Base-by-base conservation (phyloP, 106 monocot species). In the Dendrobium officinale region DNA sequence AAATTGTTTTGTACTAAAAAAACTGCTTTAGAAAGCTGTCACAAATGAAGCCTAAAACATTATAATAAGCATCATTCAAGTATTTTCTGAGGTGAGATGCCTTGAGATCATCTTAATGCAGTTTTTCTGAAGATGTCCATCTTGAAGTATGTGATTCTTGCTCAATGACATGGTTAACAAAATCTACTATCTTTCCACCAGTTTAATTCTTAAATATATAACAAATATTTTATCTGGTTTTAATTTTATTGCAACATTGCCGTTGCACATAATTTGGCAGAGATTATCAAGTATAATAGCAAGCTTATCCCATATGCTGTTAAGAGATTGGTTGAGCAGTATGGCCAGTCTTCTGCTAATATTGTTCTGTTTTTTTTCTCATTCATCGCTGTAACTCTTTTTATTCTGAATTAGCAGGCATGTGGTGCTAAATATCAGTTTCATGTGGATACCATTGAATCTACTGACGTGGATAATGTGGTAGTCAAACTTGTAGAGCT, bases 381-480 rank as follows among this genome's bases (percentile, higher is more conserved):
- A 24, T 55, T 49, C 40, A 31, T 55, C 19, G 37, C 24, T 61
- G 42, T 40, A 72, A 37, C 29, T 1, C 41, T 70, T 24, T 27
- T 79, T 41, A 10, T 51, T 13, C 45, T 29, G 6, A 78, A 29
- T 82, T 45, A 58, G 75, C 84, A 99, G 99, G 89, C 95, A 8
- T 95, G 99, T 86, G 99, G 99, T 79, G 99, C 90, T 9, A 99
- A 81, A 72, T 93, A 95, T 87, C 80, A 91, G 56, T 88, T 99
- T 75, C 81, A 92, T 87, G 87, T 55, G 20, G 83, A 72, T 40
- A 87, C 85, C 37, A 68, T 99, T 64, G 90, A 91, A 59, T 93
- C 95, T 80, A 87, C 77, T 64, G 88, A 90, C 81, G 99, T 99
- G 55, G 99, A 99, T 84, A 86, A 87, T 80, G 91, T 99, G 42